Percentiles rank a stretch among this genome's conserved stretches.
phyloP scores from a whole-genome alignment of 176 grass and related monocot species.

The Calamus simplicifolius region DNA sequence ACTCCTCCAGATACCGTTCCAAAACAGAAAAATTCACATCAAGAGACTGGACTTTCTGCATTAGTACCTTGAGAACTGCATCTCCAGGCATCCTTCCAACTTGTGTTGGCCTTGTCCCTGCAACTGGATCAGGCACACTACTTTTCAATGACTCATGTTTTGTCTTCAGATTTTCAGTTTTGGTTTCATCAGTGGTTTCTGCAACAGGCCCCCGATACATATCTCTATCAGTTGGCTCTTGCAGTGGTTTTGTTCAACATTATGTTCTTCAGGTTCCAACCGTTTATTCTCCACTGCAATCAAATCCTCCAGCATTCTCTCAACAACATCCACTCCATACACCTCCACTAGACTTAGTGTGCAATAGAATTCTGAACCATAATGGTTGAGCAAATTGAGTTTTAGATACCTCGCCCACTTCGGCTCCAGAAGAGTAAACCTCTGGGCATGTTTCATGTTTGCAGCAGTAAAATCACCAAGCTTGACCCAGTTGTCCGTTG shows the following conservation, averaged over 20 bases:
- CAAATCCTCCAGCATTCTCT: slow-evolving; percentile 92
- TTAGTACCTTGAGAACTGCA: slow-evolving; percentile 82
- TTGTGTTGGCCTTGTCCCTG: slow-evolving; percentile 52
- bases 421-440: slow-evolving; percentile 55
- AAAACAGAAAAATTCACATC: slow-evolving; percentile 94
- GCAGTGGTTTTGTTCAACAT: slow-evolving; percentile 31
- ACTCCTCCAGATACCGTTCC: slow-evolving; percentile 82
- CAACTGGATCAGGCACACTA: slow-evolving; percentile 34
- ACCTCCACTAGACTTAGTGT: slow-evolving; percentile 88
- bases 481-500: slow-evolving; percentile 72
- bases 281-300: slow-evolving; percentile 75
- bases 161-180: slow-evolving; percentile 32
- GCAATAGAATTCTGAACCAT: slow-evolving; percentile 92
- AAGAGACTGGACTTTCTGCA: slow-evolving; percentile 95
- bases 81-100: slow-evolving; percentile 88
- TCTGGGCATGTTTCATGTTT: slow-evolving; percentile 68
- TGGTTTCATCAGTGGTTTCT: slow-evolving; percentile 42
- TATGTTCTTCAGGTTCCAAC: slow-evolving; percentile 49
- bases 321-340: slow-evolving; percentile 95
- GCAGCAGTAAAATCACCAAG: slow-evolving; percentile 64
- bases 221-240: slow-evolving; percentile 37
- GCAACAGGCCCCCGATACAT: slow-evolving; percentile 30
- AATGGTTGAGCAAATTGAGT: slow-evolving; percentile 77
- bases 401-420: slow-evolving; percentile 93
- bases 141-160: slow-evolving; percentile 35